These are phyloP conservation scores for Petunia hybrid DNA, from an alignment of 305 asterid genomes.

Conservation along the genomic window DNA sequence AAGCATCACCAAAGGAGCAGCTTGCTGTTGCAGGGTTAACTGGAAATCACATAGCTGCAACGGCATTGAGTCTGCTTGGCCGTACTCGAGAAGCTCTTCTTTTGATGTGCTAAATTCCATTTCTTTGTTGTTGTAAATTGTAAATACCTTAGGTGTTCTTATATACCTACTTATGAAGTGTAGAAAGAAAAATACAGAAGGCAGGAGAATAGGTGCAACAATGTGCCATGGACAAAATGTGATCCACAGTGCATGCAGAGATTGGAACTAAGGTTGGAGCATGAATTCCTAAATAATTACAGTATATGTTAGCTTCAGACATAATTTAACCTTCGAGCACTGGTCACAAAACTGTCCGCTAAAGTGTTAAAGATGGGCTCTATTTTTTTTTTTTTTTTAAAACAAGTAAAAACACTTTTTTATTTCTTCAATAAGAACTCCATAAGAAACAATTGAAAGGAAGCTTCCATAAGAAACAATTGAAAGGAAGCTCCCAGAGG, in stretches of 20 bases:
- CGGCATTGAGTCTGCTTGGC: constrained; percentile 86
- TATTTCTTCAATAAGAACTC: too few species aligned
- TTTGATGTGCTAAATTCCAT: constrained; percentile 50
- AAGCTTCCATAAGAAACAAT: too few species aligned
- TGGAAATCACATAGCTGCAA: constrained; percentile 92
- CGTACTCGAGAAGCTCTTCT: constrained; percentile 88
- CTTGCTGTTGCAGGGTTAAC: constrained; percentile 77
- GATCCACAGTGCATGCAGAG: not conserved
- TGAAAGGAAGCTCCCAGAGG: too few species aligned
- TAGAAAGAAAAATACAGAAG: not conserved
- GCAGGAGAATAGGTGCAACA: not conserved
- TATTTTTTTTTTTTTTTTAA: too few species aligned
- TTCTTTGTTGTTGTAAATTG: constrained; percentile 5
- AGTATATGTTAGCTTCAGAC: too few species aligned
- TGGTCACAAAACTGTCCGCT: too few species aligned
- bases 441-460: too few species aligned
- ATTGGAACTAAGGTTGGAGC: too few species aligned
- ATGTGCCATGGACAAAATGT: not conserved
- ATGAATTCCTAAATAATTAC: too few species aligned
- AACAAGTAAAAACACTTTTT: too few species aligned
- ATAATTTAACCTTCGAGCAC: too few species aligned
- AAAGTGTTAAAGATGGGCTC: too few species aligned
- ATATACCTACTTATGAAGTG: not conserved
- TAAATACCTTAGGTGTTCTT: not conserved
- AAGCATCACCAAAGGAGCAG: constrained; percentile 68